Evolutionary conservation across 2,329 filamentous ascomycete species (phyloP), one percentile per base, ranked within the genome.

Genomic region (Aspergillus ibericus): DNA sequence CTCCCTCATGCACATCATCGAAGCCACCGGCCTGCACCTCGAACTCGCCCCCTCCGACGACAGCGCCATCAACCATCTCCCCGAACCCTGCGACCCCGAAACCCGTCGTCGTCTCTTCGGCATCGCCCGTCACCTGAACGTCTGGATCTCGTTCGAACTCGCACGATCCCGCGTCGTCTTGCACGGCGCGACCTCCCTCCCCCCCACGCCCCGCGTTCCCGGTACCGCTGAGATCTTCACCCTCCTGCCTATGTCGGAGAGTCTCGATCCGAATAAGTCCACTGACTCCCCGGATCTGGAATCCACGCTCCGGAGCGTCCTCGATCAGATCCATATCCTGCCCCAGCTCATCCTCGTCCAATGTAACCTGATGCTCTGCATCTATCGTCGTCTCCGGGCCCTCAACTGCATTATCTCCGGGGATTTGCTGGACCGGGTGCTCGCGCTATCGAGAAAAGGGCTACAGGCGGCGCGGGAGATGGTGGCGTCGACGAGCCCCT

Each of bases 111-210:
- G 81, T 1, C 67, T 83, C 3, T 71, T 83, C 65, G 78, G 81
- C 53, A 78, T 85, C 40, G 80, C 83, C 0, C 81, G 83, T 9
- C 83, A 85, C 62, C 76, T 86, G 7, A 85, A 86, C 62, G 81
- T 80, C 12, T 86, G 83, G 83, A 81, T 82, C 25, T 85, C 82
- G 0, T 85, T 84, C 61, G 84, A 86, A 55, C 79, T 85, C 54
- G 83, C 83, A 1, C 78, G 82, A 0, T 83, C 82, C 0, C 76
- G 82, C 9, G 81, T 85, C 15, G 59, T 77, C 60, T 72, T 84
- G 0, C 78, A 79, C 34, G 79, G 79, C 16, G 78, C 80, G 9
- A 78, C 77, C 0, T 75, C 77, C 1, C 68, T 77, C 10, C 71
- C 80, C 8, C 78, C 80, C 0, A 67, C 72, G 0, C 66, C 72